A percentile compares a stretch with the other conserved stretches of the same genome.
Conservation (phyloP, 495 filamentous ascomycete species). For the Penicillium macrosclerotiorum region DNA sequence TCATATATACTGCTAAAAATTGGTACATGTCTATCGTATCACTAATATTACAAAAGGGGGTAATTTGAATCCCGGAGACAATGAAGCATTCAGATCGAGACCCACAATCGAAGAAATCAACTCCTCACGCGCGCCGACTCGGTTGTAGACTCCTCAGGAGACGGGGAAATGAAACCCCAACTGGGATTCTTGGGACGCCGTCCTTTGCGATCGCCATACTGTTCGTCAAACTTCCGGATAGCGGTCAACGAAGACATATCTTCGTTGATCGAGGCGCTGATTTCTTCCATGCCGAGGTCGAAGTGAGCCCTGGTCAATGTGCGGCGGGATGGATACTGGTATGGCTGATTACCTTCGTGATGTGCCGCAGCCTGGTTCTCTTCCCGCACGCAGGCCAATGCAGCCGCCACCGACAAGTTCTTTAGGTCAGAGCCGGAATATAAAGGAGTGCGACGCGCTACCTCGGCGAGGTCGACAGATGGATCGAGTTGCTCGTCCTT, state of each 20-base stretch:
- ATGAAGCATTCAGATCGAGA: not conserved
- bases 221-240: constrained; percentile 94
- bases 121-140: constrained; percentile 43
- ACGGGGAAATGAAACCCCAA: constrained; percentile 42
- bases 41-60: constrained; percentile 21
- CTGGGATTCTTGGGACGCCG: constrained; percentile 57
- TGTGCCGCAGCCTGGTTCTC: constrained; percentile 64
- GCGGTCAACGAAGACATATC: constrained; percentile 86
- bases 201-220: constrained; percentile 85
- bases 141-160: constrained; percentile 17
- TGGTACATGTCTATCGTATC: constrained; percentile 37
- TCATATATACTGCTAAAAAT: constrained; percentile 17
- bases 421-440: constrained; percentile 97
- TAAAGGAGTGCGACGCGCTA: constrained; percentile 78
- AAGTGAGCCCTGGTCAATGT: constrained; percentile 70
- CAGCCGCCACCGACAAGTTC: constrained; percentile 87
- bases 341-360: constrained; percentile 48
- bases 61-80: not conserved
- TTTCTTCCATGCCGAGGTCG: constrained; percentile 80
- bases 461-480: constrained; percentile 63
- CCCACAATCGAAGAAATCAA: constrained; percentile 18
- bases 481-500: constrained; percentile 69
- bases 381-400: constrained; percentile 83
- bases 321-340: constrained; percentile 64
- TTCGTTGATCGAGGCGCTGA: constrained; percentile 88